These are phyloP conservation scores for Sarcomyxa edulis DNA, from an alignment of 768 basidiomycete genomes.

Conservation along the genomic window DNA sequence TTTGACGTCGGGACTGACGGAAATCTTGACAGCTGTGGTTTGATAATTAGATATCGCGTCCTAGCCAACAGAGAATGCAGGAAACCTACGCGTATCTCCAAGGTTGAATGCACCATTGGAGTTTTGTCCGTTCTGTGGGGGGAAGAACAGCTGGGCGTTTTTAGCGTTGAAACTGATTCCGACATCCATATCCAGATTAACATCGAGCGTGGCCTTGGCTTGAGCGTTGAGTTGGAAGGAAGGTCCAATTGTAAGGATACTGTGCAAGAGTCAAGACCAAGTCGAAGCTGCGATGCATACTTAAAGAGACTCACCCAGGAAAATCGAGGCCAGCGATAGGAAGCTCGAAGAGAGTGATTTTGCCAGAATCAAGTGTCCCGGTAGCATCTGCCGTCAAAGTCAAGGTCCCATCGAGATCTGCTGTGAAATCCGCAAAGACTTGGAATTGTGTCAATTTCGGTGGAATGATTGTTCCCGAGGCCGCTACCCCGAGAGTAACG, in stretches of 20 bases:
- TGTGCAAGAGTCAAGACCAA: conserved; percentile 6
- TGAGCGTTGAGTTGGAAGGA: conserved; percentile 29
- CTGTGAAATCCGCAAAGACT: conserved; percentile 20
- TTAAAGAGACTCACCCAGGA: conserved; percentile 20
- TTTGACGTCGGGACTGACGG: conserved; percentile 22
- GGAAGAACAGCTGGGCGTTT: conserved; percentile 32
- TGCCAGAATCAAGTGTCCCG: conserved; percentile 22
- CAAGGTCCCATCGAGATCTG: conserved; percentile 23
- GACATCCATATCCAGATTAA: conserved; percentile 25
- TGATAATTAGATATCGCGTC: neutral
- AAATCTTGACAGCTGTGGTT: conserved; percentile 22
- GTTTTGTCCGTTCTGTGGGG: conserved; percentile 16
- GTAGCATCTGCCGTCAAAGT: conserved; percentile 18
- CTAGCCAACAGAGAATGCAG: neutral
- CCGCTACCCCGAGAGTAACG: conserved; percentile 21
- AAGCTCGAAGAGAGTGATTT: conserved; percentile 20
- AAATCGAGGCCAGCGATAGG: conserved; percentile 27
- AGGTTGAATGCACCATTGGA: conserved; percentile 21
- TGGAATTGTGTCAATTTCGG: conserved; percentile 23
- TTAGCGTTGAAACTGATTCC: conserved; percentile 24
- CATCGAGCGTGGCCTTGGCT: conserved; percentile 21
- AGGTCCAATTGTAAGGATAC: conserved; percentile 35
- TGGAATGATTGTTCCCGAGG: conserved; percentile 22
- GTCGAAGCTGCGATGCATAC: neutral
- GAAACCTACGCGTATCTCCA: conserved; percentile 23